These are phyloP conservation scores for Diplodia intermedia DNA, from an alignment of 2,329 filamentous ascomycete species.

Conservation along the genomic window DNA sequence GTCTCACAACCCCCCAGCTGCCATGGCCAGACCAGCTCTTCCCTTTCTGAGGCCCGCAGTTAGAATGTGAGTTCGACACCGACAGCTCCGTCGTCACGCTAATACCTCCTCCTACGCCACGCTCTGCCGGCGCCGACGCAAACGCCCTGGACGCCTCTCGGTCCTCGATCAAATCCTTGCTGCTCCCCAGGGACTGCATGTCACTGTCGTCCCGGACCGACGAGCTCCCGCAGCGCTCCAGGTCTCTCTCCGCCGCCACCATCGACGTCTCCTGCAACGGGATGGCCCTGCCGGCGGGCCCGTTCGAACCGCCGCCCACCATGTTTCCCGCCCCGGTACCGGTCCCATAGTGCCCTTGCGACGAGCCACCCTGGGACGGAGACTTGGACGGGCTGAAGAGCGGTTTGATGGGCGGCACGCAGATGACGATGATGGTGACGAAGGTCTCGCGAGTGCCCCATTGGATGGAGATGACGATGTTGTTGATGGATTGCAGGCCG, in stretches of 20 bases:
- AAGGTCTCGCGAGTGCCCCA: slow-evolving; percentile 57
- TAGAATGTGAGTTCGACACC: not conserved
- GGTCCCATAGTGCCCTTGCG: not conserved
- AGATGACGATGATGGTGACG: slow-evolving; percentile 54
- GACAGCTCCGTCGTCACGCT: slow-evolving; percentile 4
- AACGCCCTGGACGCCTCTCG: not conserved
- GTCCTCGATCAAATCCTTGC: slow-evolving; percentile 15
- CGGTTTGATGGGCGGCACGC: slow-evolving; percentile 52
- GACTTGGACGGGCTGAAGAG: slow-evolving; percentile 59
- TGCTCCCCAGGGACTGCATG: not conserved
- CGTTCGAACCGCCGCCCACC: not conserved
- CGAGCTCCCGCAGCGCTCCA: not conserved
- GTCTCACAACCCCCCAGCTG: not conserved
- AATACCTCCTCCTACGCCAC: not conserved
- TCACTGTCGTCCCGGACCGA: not conserved
- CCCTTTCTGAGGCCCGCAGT: not conserved
- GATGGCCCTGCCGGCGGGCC: not conserved
- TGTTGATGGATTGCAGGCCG: slow-evolving; percentile 47
- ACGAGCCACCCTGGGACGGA: slow-evolving; percentile 53
- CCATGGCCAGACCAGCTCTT: not conserved
- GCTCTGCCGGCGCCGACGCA: not conserved
- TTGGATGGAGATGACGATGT: slow-evolving; percentile 49
- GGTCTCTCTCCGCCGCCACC: not conserved
- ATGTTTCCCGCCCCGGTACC: not conserved
- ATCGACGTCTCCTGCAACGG: not conserved